Base-by-base conservation (phyloP, 768 basidiomycete genomes). In the Leccinum arenicola region DNA sequence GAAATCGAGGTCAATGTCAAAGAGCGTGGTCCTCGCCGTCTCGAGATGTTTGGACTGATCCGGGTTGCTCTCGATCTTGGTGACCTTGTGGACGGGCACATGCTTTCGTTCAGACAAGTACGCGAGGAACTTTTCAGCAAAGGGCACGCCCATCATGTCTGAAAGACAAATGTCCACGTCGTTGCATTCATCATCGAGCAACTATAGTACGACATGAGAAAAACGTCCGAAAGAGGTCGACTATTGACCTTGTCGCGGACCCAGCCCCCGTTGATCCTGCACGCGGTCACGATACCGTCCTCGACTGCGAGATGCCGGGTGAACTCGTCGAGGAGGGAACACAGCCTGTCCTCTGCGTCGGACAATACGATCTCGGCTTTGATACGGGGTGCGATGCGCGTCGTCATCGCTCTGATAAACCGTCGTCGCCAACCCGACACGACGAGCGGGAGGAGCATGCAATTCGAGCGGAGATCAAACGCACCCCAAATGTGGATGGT, bases 21-120 rank as follows among this genome's bases (percentile, higher is more conserved):
- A 78, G 35, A 98, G 75, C 47, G 83, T 85, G 40, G 93, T 87
- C 45, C 88, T 88, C 3, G 95, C 95, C 1, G 97, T 98, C 75
- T 98, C 96, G 31, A 99, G 82, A 74, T 99, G 97, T 70, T 99
- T 99, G 33, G 93, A 95, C 76, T 98, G 96, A 45, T 95, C 94
- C 0, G 97, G 96, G 69, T 98, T 98, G 60, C 87, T 86, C 58
- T 91, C 92, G 59, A 99, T 91, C 70, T 87, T 93, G 21, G 88
- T 83, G 52, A 96, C 83, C 66, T 84, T 83, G 15, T 74, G 70
- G 2, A 76, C 66, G 1, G 83, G 35, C 12, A 67, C 23, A 54
- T 63, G 53, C 25, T 72, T 69, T 35, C 45, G 61, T 23, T 74
- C 71, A 6, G 73, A 72, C 60, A 74, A 50, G 73, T 85, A 95